Evolutionary conservation across 768 basidiomycete genomes (phyloP).

Genomic region (Russula earlei): DNA sequence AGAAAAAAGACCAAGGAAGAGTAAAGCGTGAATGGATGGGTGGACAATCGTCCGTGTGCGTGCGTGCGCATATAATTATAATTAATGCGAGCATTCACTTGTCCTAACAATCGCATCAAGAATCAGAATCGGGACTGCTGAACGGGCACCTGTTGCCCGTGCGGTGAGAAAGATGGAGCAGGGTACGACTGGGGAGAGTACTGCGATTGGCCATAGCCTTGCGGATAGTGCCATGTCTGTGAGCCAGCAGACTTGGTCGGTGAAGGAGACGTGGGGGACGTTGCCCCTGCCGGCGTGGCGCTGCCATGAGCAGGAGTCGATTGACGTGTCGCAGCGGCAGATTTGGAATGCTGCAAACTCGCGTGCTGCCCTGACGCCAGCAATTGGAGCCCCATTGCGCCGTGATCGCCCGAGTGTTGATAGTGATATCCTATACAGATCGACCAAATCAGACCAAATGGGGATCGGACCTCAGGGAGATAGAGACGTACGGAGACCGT

Average conservation of each 20-base stretch:
- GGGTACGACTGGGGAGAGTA: conserved; percentile 10
- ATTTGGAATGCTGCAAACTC: conserved; percentile 32
- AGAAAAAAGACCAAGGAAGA: background rate
- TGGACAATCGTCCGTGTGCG: background rate
- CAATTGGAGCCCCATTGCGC: conserved; percentile 76
- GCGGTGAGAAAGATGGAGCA: conserved; percentile 3
- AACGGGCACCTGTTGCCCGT: conserved; percentile 9
- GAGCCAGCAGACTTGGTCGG: background rate
- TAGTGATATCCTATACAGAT: conserved; percentile 70
- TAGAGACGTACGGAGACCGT: conserved; percentile 55
- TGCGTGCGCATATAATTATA: background rate
- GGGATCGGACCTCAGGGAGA: background rate
- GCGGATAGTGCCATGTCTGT: conserved; percentile 9
- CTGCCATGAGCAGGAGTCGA: conserved; percentile 10
- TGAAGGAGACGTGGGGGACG: background rate
- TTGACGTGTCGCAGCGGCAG: conserved; percentile 13
- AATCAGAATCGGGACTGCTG: conserved; percentile 14
- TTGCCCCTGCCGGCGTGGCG: background rate
- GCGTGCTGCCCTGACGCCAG: conserved; percentile 69
- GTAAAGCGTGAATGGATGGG: background rate
- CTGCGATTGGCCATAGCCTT: conserved; percentile 10
- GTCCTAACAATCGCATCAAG: background rate
- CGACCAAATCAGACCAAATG: conserved; percentile 5
- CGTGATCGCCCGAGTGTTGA: conserved; percentile 93
- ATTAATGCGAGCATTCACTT: conserved; percentile 11